Evolutionary conservation across 2,329 filamentous ascomycete genomes (phyloP).

Genomic region (Aspergillus pseudotamarii): DNA sequence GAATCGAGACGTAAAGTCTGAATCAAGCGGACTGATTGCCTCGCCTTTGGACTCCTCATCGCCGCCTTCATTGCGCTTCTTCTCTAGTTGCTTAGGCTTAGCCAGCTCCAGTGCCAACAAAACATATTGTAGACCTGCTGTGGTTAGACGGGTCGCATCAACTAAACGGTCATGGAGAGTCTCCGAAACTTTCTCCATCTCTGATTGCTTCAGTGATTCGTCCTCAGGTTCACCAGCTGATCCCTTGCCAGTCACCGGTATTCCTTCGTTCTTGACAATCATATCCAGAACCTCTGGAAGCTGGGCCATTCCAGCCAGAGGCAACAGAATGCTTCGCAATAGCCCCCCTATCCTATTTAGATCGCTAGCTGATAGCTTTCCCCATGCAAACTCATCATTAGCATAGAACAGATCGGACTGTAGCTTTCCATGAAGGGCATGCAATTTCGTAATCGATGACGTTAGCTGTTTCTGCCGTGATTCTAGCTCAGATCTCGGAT

Average conservation of each 20-base stretch:
- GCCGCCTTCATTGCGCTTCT: conserved; percentile 38
- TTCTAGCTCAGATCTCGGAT: conserved; percentile 16
- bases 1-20: conserved; percentile 57
- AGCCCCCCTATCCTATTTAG: conserved; percentile 60
- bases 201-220: conserved; percentile 16
- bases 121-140: conserved; percentile 66
- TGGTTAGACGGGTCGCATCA: conserved; percentile 62
- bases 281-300: conserved; percentile 67
- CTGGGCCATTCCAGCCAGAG: conserved; percentile 67
- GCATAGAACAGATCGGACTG: conserved; percentile 69
- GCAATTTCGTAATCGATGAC: conserved; percentile 47
- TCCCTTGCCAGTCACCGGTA: conserved; percentile 7
- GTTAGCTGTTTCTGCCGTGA: conserved; percentile 28
- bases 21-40: conserved; percentile 56
- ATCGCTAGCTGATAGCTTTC: conserved; percentile 68
- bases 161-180: conserved; percentile 50
- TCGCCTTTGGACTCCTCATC: conserved; percentile 58
- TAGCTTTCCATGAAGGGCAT: conserved; percentile 64
- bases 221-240: conserved; percentile 13
- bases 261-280: conserved; percentile 28
- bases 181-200: conserved; percentile 29
- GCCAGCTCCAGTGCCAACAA: conserved; percentile 53
- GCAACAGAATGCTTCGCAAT: conserved; percentile 65
- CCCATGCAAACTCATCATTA: conserved; percentile 72
- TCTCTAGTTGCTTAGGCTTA: conserved; percentile 27